phyloP scores from a whole-genome alignment of 805 yeast species.

The Suhomyces kilbournensis region DNA sequence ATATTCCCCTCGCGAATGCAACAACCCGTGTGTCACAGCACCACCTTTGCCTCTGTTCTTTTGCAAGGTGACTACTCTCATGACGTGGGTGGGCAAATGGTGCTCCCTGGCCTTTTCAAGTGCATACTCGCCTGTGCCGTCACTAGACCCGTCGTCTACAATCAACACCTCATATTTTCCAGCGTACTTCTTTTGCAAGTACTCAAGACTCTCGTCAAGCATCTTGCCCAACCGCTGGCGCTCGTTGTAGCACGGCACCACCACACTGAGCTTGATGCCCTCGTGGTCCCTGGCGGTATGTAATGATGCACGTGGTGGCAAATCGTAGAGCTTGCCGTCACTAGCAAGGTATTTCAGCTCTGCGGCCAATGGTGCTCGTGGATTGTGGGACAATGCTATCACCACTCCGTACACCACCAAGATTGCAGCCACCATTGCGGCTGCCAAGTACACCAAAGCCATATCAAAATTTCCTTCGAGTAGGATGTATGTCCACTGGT shows the following conservation, averaged over 20 bases:
- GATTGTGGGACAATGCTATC: conserved; percentile 57
- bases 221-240: conserved; percentile 64
- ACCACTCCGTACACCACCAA: conserved; percentile 37
- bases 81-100: conserved; percentile 50
- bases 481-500: neutral
- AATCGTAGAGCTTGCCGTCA: conserved; percentile 31
- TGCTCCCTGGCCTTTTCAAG: conserved; percentile 54
- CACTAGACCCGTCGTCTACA: conserved; percentile 90
- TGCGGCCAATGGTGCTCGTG: conserved; percentile 51
- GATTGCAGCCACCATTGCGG: conserved; percentile 10
- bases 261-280: conserved; percentile 62
- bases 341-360: conserved; percentile 56
- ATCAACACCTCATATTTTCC: conserved; percentile 69
- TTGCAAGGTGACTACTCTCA: conserved; percentile 68
- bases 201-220: conserved; percentile 66
- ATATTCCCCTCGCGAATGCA: conserved; percentile 67
- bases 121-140: conserved; percentile 74
- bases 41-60: conserved; percentile 89
- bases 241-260: conserved; percentile 94
- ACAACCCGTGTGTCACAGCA: conserved; percentile 92
- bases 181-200: conserved; percentile 38
- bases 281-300: conserved; percentile 18
- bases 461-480: neutral
- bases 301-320: conserved; percentile 30
- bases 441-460: conserved; percentile 1